A percentile compares a stretch with the other conserved stretches of the same genome.
phyloP scores from a whole-genome alignment of 2,329 filamentous ascomycete species.

The Penicillium sp. region DNA sequence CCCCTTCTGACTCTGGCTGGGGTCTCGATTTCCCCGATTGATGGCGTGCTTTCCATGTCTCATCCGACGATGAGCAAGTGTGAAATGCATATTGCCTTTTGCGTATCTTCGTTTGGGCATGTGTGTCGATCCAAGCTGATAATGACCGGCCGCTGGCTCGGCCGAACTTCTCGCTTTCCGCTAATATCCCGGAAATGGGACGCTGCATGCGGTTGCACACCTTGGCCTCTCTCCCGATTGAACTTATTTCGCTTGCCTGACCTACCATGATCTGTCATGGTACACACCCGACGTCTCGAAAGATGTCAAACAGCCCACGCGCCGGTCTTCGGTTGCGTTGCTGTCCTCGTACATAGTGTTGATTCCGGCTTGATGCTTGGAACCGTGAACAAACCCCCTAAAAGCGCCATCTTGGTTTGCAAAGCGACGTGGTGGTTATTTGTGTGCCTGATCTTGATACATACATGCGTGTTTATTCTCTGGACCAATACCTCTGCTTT shows the following conservation, averaged over 20 bases:
- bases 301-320: neutral
- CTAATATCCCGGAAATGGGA: neutral
- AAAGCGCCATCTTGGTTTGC: conserved; percentile 13
- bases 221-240: neutral
- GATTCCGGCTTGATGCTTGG: conserved; percentile 18
- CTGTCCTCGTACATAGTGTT: conserved; percentile 26
- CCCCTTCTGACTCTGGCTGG: neutral
- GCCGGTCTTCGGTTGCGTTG: neutral
- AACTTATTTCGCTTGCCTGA: neutral
- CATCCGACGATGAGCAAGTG: neutral
- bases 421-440: conserved; percentile 14
- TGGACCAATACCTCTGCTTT: conserved; percentile 1
- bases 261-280: neutral
- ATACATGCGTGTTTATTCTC: neutral
- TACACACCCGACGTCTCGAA: neutral
- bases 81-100: neutral
- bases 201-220: neutral
- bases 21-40: neutral
- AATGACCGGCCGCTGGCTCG: conserved; percentile 19
- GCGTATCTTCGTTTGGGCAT: neutral
- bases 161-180: conserved; percentile 3
- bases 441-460: conserved; percentile 3
- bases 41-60: neutral
- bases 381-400: conserved; percentile 18
- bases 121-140: neutral